phyloP scores from a whole-genome alignment of 1,139 yeast genomes.

The Trichomonascaceae sp. region DNA sequence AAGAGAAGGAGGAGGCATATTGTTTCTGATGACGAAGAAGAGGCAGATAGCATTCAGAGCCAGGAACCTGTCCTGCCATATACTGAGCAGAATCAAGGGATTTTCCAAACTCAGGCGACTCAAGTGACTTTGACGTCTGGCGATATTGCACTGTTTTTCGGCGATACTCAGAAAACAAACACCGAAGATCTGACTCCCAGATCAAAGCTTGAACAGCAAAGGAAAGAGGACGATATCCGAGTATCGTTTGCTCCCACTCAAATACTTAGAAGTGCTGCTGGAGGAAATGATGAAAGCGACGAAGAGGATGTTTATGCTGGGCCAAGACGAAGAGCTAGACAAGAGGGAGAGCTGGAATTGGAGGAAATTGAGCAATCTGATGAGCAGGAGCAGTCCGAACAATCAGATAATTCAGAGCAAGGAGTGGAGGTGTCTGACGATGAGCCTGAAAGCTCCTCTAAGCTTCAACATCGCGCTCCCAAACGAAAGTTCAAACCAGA shows the following conservation, averaged over 20 bases:
- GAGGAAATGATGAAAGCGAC: constrained; percentile 15
- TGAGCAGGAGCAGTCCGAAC: neutral
- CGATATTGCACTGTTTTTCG: neutral
- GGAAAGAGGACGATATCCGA: neutral
- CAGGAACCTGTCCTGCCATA: neutral
- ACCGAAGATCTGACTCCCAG: neutral
- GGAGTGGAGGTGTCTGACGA: neutral
- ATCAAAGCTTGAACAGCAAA: neutral
- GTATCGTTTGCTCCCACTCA: neutral
- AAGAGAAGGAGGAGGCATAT: neutral
- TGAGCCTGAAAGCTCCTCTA: neutral
- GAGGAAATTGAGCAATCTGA: neutral
- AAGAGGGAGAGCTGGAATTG: neutral
- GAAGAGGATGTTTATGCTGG: constrained; percentile 6
- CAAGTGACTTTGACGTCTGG: neutral
- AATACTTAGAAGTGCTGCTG: constrained; percentile 11
- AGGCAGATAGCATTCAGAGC: constrained; percentile 12
- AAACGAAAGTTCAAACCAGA: constrained; percentile 4
- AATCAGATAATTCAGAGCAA: neutral
- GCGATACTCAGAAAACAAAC: neutral
- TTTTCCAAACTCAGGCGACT: neutral
- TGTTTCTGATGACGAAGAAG: constrained; percentile 25
- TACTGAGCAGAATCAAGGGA: neutral
- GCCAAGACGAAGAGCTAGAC: neutral
- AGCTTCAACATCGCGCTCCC: neutral